Percentiles rank a stretch among this genome's conserved stretches.
Conservation (phyloP, 2,329 filamentous ascomycete genomes). For the Beauveria varroae region DNA sequence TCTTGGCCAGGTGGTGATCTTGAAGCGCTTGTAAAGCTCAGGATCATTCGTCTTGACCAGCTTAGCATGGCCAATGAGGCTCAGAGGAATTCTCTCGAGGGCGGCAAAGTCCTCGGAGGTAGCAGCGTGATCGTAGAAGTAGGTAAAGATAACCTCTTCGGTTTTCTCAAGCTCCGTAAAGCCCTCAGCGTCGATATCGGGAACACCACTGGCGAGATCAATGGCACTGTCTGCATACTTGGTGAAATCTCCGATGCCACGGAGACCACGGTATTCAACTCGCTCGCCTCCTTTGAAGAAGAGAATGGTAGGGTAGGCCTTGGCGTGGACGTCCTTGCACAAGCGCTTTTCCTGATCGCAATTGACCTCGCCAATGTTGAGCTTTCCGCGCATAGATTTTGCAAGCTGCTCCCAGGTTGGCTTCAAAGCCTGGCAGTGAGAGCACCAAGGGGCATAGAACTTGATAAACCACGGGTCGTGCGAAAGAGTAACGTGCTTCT, state of each 20-base stretch:
- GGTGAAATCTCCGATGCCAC: constrained; percentile 84
- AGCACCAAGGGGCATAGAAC: constrained; percentile 97
- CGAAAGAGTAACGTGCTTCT: constrained; percentile 75
- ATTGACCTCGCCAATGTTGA: constrained; percentile 95
- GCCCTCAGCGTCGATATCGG: constrained; percentile 66
- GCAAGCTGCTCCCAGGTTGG: constrained; percentile 85
- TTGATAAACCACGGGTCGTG: constrained; percentile 97
- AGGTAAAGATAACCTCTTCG: constrained; percentile 92
- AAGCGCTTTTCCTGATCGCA: constrained; percentile 78
- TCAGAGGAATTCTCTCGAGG: constrained; percentile 77
- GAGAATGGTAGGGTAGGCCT: constrained; percentile 78
- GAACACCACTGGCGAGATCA: constrained; percentile 66
- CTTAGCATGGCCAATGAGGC: constrained; percentile 83
- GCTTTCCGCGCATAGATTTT: constrained; percentile 79
- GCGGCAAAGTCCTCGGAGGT: constrained; percentile 87
- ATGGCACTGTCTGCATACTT: constrained; percentile 81
- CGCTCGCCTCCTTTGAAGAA: constrained; percentile 91
- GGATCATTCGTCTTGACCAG: constrained; percentile 85
- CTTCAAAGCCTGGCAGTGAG: constrained; percentile 88
- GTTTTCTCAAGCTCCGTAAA: constrained; percentile 84
- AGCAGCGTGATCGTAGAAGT: constrained; percentile 95
- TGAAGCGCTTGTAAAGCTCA: constrained; percentile 71
- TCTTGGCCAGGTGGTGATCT: constrained; percentile 95
- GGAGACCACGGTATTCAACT: constrained; percentile 85
- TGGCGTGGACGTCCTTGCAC: constrained; percentile 83